A percentile compares a stretch with the other conserved stretches of the same genome.
Conservation (phyloP, 2,329 filamentous ascomycete genomes). For the Elsinoe fawcettii region DNA sequence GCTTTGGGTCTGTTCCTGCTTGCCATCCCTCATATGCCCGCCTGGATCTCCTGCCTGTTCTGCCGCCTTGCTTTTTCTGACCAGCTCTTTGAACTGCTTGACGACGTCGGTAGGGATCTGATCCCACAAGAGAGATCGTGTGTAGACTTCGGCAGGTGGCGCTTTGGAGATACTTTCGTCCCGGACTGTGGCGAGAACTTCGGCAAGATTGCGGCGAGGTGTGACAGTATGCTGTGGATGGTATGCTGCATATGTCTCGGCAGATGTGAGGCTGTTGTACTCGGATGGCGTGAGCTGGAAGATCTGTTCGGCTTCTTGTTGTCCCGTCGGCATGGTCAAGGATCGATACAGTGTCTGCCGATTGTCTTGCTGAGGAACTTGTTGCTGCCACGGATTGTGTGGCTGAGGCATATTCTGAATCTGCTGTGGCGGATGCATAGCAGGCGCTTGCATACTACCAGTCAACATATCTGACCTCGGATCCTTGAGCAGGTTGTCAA, state of each 20-base stretch:
- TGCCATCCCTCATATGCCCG: conserved; percentile 6
- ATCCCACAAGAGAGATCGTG: conserved; percentile 86
- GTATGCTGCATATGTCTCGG: not conserved
- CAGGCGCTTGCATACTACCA: not conserved
- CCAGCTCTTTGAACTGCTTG: conserved; percentile 83
- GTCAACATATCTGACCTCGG: conserved; percentile 48
- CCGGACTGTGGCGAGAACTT: conserved; percentile 74
- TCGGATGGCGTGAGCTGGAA: conserved; percentile 80
- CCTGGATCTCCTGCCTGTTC: not conserved
- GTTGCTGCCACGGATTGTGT: conserved; percentile 10
- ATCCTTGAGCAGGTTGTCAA: conserved; percentile 76
- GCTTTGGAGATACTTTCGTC: conserved; percentile 39
- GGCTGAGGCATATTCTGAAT: not conserved
- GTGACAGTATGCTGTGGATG: conserved; percentile 32
- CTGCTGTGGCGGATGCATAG: conserved; percentile 3
- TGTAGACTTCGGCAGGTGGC: conserved; percentile 80
- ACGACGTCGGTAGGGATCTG: conserved; percentile 89
- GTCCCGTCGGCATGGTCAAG: conserved; percentile 57
- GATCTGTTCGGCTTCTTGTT: conserved; percentile 80
- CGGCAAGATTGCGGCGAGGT: conserved; percentile 60
- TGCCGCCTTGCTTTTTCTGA: conserved; percentile 56
- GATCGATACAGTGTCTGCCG: conserved; percentile 37
- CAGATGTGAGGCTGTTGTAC: conserved; percentile 68
- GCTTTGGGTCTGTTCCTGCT: conserved; percentile 2
- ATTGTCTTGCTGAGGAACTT: conserved; percentile 13